Evolutionary conservation across 2,329 filamentous ascomycete genomes (phyloP).

Genomic region (Endoconidiophora polonica): DNA sequence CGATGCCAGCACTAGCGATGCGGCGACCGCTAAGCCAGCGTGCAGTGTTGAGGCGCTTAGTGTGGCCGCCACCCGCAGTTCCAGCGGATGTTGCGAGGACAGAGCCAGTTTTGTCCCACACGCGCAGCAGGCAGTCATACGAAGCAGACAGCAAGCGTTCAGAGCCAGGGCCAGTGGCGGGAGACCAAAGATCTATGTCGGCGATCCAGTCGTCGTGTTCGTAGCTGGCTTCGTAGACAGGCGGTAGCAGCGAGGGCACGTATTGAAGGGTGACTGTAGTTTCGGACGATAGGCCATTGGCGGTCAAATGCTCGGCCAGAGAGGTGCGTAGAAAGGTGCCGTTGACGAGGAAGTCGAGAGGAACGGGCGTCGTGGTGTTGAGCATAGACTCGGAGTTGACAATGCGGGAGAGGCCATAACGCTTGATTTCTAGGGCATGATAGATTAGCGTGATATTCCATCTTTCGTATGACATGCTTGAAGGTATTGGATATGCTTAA

Average conservation of each 20-base stretch:
- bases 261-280: conserved; percentile 81
- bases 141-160: conserved; percentile 70
- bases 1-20: conserved; percentile 67
- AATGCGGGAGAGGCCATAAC: conserved; percentile 53
- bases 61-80: conserved; percentile 53
- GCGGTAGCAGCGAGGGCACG: conserved; percentile 77
- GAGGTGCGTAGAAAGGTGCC: conserved; percentile 80
- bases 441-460: neutral
- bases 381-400: conserved; percentile 59
- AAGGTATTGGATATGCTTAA: neutral
- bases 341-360: conserved; percentile 91
- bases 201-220: conserved; percentile 97
- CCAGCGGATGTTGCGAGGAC: conserved; percentile 61
- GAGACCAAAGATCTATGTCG: conserved; percentile 64
- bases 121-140: conserved; percentile 73
- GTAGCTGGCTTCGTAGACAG: conserved; percentile 77
- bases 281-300: conserved; percentile 78
- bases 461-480: neutral
- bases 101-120: conserved; percentile 84
- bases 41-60: conserved; percentile 61
- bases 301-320: conserved; percentile 75
- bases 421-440: conserved; percentile 38
- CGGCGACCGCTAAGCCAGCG: conserved; percentile 62
- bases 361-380: conserved; percentile 46
- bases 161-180: conserved; percentile 34